phyloP scores from a whole-genome alignment of 108 stramenopile genomes.

The Cyclotella choctawhatcheeana region DNA sequence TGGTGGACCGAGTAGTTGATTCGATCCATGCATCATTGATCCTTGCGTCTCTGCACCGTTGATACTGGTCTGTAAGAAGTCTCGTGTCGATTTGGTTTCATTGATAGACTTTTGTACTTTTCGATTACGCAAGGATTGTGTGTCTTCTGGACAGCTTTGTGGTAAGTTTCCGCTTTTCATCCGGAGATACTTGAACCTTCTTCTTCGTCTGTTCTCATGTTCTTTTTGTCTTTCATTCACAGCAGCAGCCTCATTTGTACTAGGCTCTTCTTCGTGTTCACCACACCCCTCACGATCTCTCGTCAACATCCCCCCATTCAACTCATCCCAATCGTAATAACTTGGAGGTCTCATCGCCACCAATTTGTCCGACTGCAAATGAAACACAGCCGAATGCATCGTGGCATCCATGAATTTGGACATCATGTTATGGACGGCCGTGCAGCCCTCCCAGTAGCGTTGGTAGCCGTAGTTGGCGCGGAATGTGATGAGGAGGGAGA shows the following conservation, averaged over 20 bases:
- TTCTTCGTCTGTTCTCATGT: no score
- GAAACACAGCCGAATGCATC: conserved; percentile 57
- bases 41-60: no score
- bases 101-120: conserved; percentile 41
- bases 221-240: no score
- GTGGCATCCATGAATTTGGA: conserved; percentile 79
- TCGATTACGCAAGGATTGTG: no score
- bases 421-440: conserved; percentile 60
- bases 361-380: conserved; percentile 68
- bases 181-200: no score
- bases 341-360: conserved; percentile 62
- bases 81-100: conserved; percentile 16
- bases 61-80: background rate
- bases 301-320: conserved; percentile 59
- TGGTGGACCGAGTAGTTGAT: conserved; percentile 51
- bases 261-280: background rate
- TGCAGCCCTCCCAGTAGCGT: conserved; percentile 76
- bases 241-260: no score
- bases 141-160: background rate
- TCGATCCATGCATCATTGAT: conserved; percentile 8
- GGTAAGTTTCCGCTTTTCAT: no score
- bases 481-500: conserved; percentile 75
- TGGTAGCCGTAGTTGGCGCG: conserved; percentile 71
- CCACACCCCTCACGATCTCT: conserved; percentile 61
- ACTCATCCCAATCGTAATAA: conserved; percentile 67